Conservation (phyloP, 306 rosid species). For the Dicorynia guianensis region DNA sequence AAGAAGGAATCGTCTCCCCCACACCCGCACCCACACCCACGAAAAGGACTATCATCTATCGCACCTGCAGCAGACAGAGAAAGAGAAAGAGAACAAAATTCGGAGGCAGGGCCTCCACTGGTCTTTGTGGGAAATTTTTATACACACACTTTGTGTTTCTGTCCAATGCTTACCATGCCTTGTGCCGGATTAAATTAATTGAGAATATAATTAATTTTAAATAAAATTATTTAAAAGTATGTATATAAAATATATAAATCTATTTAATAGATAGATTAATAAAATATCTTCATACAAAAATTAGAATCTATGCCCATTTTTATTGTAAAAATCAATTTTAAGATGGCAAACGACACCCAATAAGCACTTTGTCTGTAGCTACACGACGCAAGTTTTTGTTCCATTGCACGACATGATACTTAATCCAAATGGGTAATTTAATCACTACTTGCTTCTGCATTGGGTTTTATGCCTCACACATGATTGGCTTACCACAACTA, state of each 20-base stretch:
- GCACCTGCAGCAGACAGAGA: slow-evolving; percentile 8
- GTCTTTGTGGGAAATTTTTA: slow-evolving; percentile 37
- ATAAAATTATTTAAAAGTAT: no score
- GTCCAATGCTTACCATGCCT: slow-evolving; percentile 41
- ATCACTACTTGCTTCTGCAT: neutral
- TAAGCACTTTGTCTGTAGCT: no score
- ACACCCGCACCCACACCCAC: neutral
- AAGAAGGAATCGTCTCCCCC: slow-evolving; percentile 54
- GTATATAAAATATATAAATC: no score
- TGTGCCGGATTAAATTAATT: slow-evolving; percentile 3
- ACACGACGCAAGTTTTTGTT: no score
- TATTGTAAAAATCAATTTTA: no score
- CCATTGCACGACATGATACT: no score
- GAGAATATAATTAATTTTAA: no score
- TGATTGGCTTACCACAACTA: slow-evolving; percentile 15
- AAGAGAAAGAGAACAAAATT: neutral
- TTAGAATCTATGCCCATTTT: no score
- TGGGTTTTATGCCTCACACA: slow-evolving; percentile 23
- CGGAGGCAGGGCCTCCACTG: slow-evolving; percentile 44
- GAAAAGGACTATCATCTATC: slow-evolving; percentile 53
- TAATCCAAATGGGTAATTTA: no score
- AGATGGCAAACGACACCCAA: no score
- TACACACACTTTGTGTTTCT: slow-evolving; percentile 32
- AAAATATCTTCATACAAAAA: no score
- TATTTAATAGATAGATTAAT: no score